phyloP scores from a whole-genome alignment of 768 basidiomycete species.

The Tricholoma bakamatsutake region DNA sequence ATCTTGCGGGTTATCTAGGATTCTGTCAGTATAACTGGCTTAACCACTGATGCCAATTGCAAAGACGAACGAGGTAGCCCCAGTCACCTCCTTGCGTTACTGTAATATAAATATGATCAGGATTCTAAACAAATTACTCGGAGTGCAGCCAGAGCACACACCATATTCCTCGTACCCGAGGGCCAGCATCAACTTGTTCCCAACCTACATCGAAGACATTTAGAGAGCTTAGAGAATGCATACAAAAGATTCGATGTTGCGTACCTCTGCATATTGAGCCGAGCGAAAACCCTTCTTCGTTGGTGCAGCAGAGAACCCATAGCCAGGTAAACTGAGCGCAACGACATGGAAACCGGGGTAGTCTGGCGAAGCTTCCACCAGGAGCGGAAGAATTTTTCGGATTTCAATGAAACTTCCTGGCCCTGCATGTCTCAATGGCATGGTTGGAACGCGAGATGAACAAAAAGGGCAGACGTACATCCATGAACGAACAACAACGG shows the following conservation, averaged over 20 bases:
- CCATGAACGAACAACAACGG: constrained; percentile 44
- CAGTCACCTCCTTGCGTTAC: constrained; percentile 48
- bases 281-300: constrained; percentile 45
- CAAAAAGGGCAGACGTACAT: constrained; percentile 27
- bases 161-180: constrained; percentile 46
- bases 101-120: constrained; percentile 10
- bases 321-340: constrained; percentile 52
- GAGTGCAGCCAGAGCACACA: constrained; percentile 6
- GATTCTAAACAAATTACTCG: too few relatives aligned
- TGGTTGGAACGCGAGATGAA: neutral
- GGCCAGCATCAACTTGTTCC: constrained; percentile 42
- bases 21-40: neutral
- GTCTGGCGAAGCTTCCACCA: constrained; percentile 35
- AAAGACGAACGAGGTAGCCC: constrained; percentile 29
- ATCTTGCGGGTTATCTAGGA: constrained; percentile 22
- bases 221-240: neutral
- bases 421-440: constrained; percentile 33
- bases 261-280: constrained; percentile 49
- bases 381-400: constrained; percentile 48
- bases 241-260: neutral
- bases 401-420: constrained; percentile 58
- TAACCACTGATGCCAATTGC: neutral
- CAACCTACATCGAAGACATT: constrained; percentile 24
- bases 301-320: constrained; percentile 54
- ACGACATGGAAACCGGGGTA: constrained; percentile 63